Evolutionary conservation across 176 grass and related monocot species (phyloP), one percentile per base, ranked within the genome.

Genomic region (Ensete glaucum): DNA sequence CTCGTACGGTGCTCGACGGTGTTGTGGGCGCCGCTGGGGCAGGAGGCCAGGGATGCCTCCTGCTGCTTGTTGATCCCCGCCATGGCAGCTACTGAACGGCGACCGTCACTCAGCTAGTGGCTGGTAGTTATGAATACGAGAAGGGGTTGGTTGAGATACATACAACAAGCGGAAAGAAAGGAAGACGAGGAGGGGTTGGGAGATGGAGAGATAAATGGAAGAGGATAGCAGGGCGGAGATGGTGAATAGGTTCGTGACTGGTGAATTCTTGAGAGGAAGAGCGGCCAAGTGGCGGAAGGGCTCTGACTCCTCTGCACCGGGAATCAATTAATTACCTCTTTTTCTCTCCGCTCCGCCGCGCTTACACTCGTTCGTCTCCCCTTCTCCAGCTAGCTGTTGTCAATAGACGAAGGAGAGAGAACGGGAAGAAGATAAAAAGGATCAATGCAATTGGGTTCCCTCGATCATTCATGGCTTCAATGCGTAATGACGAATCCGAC

Each of bases 231-330:
- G 50, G 52, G 21, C 9, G 3, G 73, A 15, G 73, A 49, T 62
- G 57, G 54, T 57, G 57, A 56, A 52, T 19, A 49, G 27, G 75
- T 77, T 77, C 59, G 10, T 52, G 80, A 83, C 69, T 83, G 85
- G 85, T 87, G 85, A 81, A 87, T 64, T 79, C 54, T 74, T 80
- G 62, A 72, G 85, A 80, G 75, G 71, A 49, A 50, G 54, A 76
- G 52, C 55, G 60, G 71, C 85, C 85, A 87, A 79, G 85, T 87
- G 85, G 83, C 75, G 74, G 72, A 56, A 82, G 68, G 76, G 75
- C 72, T 87, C 85, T 87, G 85, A 87, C 74, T 80, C 72, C 76
- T 69, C 85, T 83, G 85, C 70, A 29, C 76, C 75, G 67, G 67
- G 67, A 70, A 64, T 43, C 52, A 63, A 69, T 79, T 51, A 54